phyloP scores from a whole-genome alignment of 441 rosid genomes.

The Erodium moschatum region DNA sequence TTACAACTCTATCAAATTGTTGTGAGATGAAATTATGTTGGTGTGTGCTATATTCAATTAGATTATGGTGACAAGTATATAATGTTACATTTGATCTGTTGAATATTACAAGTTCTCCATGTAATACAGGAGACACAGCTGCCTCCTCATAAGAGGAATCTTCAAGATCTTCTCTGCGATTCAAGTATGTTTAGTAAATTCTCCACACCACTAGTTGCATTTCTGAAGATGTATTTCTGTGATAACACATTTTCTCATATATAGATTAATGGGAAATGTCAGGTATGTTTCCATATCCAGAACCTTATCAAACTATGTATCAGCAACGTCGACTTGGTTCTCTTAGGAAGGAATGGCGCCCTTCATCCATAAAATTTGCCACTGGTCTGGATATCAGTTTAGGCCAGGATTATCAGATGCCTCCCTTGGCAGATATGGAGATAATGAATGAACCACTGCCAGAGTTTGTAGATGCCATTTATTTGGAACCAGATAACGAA shows the following conservation, averaged over 20 bases:
- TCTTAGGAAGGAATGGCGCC: constrained; percentile 61
- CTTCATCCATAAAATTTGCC: constrained; percentile 43
- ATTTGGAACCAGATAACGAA: constrained; percentile 72
- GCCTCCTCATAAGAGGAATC: constrained; percentile 56
- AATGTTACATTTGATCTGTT: constrained; percentile 7
- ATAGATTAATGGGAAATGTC: constrained; percentile 25
- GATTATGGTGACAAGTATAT: neutral
- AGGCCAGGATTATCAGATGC: constrained; percentile 69
- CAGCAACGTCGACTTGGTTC: constrained; percentile 75
- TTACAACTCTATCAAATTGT: constrained; percentile 19
- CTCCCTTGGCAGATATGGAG: constrained; percentile 65
- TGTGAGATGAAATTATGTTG: constrained; percentile 17
- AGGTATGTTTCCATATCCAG: constrained; percentile 76
- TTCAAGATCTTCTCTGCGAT: constrained; percentile 70
- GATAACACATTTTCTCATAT: constrained; percentile 18
- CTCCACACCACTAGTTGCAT: constrained; percentile 14
- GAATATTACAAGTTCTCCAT: constrained; percentile 11
- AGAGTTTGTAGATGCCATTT: constrained; percentile 62
- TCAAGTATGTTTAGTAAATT: constrained; percentile 35
- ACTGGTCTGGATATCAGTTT: constrained; percentile 60
- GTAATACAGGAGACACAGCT: constrained; percentile 59
- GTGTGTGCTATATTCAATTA: constrained; percentile 3
- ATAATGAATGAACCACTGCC: constrained; percentile 59
- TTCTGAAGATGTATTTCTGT: constrained; percentile 21
- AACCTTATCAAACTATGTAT: constrained; percentile 70